These are phyloP conservation scores for Coemansia sp. DNA, from an alignment of 192 early-diverging fungal species.

Conservation along the genomic window DNA sequence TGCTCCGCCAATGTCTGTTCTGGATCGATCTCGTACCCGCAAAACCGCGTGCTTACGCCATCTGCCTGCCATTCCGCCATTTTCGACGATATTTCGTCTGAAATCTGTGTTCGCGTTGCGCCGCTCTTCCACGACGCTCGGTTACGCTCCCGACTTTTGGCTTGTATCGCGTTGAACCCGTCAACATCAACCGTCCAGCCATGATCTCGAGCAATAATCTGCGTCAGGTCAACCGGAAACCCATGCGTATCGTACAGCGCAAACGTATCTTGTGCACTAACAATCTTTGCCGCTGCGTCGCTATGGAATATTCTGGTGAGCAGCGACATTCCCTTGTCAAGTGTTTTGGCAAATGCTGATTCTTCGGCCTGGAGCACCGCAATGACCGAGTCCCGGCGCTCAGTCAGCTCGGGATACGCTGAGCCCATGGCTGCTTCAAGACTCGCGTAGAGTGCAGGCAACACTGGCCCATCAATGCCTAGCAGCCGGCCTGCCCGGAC, in stretches of 20 bases:
- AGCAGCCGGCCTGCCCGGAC: slow-evolving; percentile 88
- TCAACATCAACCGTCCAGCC: slow-evolving; percentile 79
- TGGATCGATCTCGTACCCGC: slow-evolving; percentile 75
- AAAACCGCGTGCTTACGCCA: slow-evolving; percentile 72
- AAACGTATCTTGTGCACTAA: slow-evolving; percentile 89
- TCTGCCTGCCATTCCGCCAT: slow-evolving; percentile 74
- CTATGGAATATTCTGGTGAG: slow-evolving; percentile 67
- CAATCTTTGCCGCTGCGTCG: slow-evolving; percentile 45
- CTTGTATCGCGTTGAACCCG: slow-evolving; percentile 75
- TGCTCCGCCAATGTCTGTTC: slow-evolving; percentile 67
- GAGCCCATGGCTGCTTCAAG: slow-evolving; percentile 85
- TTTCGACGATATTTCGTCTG: slow-evolving; percentile 84
- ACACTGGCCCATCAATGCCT: slow-evolving; percentile 79
- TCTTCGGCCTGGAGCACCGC: slow-evolving; percentile 92
- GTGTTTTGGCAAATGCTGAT: slow-evolving; percentile 81
- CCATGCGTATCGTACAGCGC: slow-evolving; percentile 96
- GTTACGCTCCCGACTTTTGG: slow-evolving; percentile 74
- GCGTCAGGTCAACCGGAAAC: slow-evolving; percentile 95
- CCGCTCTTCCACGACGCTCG: slow-evolving; percentile 56
- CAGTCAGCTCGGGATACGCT: slow-evolving; percentile 85
- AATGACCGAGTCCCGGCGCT: slow-evolving; percentile 73
- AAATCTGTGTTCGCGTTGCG: slow-evolving; percentile 59
- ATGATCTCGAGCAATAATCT: slow-evolving; percentile 94
- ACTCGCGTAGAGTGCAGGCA: slow-evolving; percentile 88
- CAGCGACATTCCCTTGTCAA: slow-evolving; percentile 92